These are phyloP conservation scores for Phanerodontia chrysosporium DNA, from an alignment of 768 basidiomycete species.

Conservation along the genomic window DNA sequence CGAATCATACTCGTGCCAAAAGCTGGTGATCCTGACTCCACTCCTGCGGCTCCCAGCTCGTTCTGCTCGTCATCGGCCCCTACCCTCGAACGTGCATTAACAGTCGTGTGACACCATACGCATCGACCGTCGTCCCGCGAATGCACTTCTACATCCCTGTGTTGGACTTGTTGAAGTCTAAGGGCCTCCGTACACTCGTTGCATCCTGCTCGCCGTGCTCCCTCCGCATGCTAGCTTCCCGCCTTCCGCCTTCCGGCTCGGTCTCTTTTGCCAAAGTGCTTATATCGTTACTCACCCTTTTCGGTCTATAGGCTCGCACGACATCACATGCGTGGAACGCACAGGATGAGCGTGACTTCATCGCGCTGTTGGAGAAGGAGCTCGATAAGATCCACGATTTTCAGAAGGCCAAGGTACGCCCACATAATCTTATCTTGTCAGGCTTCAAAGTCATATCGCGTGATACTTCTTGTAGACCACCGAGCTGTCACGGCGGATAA, in stretches of 20 bases:
- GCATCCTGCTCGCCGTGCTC: not conserved
- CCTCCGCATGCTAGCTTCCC: not conserved
- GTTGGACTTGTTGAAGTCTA: too few species aligned
- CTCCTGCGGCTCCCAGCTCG: too few species aligned
- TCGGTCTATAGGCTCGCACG: conserved; percentile 40
- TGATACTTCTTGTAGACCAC: conserved; percentile 46
- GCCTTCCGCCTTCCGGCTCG: not conserved
- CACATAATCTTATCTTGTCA: not conserved
- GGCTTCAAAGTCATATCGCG: not conserved
- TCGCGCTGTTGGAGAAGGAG: conserved; percentile 72
- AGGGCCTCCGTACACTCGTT: not conserved
- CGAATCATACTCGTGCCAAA: too few species aligned
- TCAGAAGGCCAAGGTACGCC: conserved; percentile 76
- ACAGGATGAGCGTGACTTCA: conserved; percentile 81
- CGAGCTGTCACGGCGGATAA: conserved; percentile 79
- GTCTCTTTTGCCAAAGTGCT: not conserved
- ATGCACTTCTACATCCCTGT: not conserved
- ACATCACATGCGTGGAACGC: conserved; percentile 63
- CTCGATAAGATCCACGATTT: conserved; percentile 94
- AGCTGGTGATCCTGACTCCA: too few species aligned
- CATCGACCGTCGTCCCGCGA: not conserved
- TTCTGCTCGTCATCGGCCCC: not conserved
- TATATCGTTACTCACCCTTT: not conserved
- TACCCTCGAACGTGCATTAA: not conserved
- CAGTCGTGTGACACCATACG: conserved; percentile 10